Evolutionary conservation across 75 land plant genomes (phyloP).

Genomic region (Pinus tabuliformis): DNA sequence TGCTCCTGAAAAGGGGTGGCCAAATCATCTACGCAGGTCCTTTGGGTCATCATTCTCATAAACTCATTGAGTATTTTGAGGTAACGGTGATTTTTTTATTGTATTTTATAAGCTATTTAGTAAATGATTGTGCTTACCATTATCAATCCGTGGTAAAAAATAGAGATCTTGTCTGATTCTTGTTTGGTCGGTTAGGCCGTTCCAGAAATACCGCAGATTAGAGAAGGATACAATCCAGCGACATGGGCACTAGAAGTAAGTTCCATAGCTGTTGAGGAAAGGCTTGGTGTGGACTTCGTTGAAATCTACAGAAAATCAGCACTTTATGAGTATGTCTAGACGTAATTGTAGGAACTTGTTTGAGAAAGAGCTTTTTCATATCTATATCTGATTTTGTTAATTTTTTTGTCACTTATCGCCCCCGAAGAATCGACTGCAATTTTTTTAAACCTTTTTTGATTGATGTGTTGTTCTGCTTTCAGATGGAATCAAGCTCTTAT

Average conservation of each 20-base stretch:
- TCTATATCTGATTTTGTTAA: conserved; percentile 21
- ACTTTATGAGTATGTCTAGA: conserved; percentile 31
- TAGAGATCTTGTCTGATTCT: background rate
- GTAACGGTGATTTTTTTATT: conserved; percentile 7
- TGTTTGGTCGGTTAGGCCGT: conserved; percentile 28
- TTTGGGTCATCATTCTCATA: conserved; percentile 30
- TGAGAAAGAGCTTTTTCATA: conserved; percentile 6
- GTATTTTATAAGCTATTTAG: no score
- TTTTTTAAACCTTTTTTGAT: conserved; percentile 25
- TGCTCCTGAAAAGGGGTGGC: conserved; percentile 40
- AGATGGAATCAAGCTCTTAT: conserved; percentile 75
- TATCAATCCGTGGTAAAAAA: background rate
- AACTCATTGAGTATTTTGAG: conserved; percentile 36
- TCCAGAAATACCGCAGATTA: conserved; percentile 42
- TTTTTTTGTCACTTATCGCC: no score
- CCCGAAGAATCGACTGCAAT: conserved; percentile 7
- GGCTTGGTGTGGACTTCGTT: conserved; percentile 49
- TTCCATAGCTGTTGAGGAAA: conserved; percentile 32
- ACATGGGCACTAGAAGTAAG: conserved; percentile 79
- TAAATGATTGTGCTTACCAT: background rate
- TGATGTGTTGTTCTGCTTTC: conserved; percentile 10
- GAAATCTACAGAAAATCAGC: conserved; percentile 54
- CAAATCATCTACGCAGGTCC: conserved; percentile 42
- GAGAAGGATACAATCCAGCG: conserved; percentile 69
- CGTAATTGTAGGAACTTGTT: background rate